These are phyloP conservation scores for Thinopyrum elongatum DNA, from an alignment of 176 grass and related monocot genomes.

Conservation along the genomic window DNA sequence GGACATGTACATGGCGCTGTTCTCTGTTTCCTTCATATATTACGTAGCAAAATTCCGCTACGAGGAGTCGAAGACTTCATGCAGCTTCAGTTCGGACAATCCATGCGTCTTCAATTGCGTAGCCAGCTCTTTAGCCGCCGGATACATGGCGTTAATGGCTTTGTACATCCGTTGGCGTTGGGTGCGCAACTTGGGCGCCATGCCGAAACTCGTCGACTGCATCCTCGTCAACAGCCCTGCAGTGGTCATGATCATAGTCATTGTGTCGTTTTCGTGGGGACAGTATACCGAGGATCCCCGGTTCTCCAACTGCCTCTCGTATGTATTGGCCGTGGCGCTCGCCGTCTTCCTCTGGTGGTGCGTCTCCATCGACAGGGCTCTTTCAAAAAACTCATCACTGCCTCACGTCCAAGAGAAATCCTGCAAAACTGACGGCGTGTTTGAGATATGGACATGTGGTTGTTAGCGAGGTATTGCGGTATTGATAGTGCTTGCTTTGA, in stretches of 20 bases:
- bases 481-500: neutral
- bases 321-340: neutral
- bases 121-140: neutral
- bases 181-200: neutral
- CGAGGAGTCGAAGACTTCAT: too few relatives aligned
- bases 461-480: neutral
- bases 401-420: neutral
- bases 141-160: neutral
- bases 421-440: neutral
- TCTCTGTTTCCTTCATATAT: too few relatives aligned
- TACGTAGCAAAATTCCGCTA: too few relatives aligned
- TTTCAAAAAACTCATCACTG: neutral
- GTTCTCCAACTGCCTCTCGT: neutral
- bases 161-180: neutral
- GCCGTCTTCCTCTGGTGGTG: neutral
- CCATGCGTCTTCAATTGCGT: too few relatives aligned
- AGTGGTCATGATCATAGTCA: neutral
- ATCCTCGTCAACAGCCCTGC: neutral
- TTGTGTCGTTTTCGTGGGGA: neutral
- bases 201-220: neutral
- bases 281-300: neutral
- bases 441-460: neutral
- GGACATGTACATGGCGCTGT: too few relatives aligned
- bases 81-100: too few relatives aligned
- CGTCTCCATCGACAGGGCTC: neutral